Conservation (phyloP, 306 rosid genomes). For the Trichosanthes cucumerina region DNA sequence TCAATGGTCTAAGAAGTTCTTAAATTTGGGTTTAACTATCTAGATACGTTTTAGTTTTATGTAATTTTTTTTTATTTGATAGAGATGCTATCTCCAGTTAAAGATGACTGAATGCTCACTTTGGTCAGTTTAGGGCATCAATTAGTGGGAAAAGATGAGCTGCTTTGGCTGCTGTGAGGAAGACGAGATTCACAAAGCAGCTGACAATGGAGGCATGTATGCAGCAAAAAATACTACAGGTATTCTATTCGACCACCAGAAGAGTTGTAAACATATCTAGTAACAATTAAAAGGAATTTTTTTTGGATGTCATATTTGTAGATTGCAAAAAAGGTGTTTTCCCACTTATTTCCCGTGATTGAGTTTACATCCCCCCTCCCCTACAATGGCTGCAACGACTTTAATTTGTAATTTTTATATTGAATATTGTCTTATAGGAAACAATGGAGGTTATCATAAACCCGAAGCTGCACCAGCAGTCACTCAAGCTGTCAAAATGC, state of each 20-base stretch:
- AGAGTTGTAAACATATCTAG: background rate
- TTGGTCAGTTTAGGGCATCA: background rate
- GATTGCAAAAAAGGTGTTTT: background rate
- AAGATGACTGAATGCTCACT: background rate
- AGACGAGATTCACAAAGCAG: constrained; percentile 28
- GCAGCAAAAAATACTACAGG: constrained; percentile 31
- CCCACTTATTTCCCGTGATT: background rate
- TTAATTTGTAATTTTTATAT: background rate
- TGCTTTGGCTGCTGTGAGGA: constrained; percentile 64
- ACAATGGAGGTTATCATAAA: background rate
- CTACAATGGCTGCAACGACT: background rate
- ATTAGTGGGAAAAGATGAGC: constrained; percentile 39
- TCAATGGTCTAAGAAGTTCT: background rate
- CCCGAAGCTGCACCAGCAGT: constrained; percentile 10
- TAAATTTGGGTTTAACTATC: background rate
- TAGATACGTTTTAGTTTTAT: background rate
- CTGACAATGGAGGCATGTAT: constrained; percentile 30
- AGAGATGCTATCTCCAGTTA: background rate
- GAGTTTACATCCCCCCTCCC: background rate
- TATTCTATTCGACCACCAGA: constrained; percentile 9
- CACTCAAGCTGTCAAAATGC: constrained; percentile 12
- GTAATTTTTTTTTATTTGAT: background rate
- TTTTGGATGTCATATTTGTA: background rate
- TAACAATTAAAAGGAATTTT: background rate
- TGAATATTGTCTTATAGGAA: background rate